A percentile compares a stretch with the other conserved stretches of the same genome.
phyloP scores from a whole-genome alignment of 306 rosid species.

The Trifolium fragiferum region DNA sequence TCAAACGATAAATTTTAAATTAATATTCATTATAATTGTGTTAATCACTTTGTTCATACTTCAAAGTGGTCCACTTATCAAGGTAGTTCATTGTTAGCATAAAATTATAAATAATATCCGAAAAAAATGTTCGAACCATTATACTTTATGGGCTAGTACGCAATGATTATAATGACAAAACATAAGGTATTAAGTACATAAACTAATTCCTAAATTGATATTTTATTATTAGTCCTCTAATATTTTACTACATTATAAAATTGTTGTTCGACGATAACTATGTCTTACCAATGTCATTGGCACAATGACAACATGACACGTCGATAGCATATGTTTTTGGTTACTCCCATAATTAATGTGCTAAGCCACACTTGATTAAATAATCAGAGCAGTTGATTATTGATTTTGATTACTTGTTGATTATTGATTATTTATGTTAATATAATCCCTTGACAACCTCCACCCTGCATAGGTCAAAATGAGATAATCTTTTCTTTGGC shows the following conservation, averaged over 20 bases:
- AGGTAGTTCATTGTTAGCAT: too few relatives aligned
- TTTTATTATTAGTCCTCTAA: neutral
- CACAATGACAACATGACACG: constrained; percentile 41
- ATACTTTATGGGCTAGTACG: constrained; percentile 30
- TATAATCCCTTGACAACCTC: constrained; percentile 18
- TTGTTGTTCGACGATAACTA: constrained; percentile 36
- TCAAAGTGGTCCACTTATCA: too few relatives aligned
- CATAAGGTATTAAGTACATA: neutral
- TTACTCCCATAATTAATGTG: neutral
- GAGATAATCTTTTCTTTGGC: constrained; percentile 41
- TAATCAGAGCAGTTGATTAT: constrained; percentile 31
- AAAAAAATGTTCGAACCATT: constrained; percentile 45
- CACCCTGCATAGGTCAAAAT: constrained; percentile 33
- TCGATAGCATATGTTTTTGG: neutral
- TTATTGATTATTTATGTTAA: constrained; percentile 28
- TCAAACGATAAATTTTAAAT: too few relatives aligned
- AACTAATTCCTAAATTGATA: constrained; percentile 5
- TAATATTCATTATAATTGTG: too few relatives aligned
- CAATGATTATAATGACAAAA: neutral
- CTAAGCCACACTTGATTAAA: neutral
- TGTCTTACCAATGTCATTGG: constrained; percentile 37
- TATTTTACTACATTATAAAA: neutral
- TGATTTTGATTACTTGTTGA: constrained; percentile 7
- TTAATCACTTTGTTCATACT: too few relatives aligned
- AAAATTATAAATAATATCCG: too few relatives aligned